Conservation (phyloP, 345 rosid genomes). For the Euphorbia peplus region DNA sequence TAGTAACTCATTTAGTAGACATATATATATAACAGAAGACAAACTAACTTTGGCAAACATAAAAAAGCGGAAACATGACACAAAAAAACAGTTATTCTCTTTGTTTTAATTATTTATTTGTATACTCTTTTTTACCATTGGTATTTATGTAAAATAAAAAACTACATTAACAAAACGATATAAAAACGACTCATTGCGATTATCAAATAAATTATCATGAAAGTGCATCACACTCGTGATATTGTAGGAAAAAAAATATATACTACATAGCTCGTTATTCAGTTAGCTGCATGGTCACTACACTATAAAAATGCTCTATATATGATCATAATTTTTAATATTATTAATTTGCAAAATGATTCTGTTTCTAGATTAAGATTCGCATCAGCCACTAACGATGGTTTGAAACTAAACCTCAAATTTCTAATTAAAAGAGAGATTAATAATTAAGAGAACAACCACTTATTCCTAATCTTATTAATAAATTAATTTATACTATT, state of each 20-base stretch:
- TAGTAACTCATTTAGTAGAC: not conserved
- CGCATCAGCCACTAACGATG: constrained; percentile 30
- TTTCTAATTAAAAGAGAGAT: constrained; percentile 6
- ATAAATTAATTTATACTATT: constrained; percentile 1
- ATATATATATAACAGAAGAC: not conserved
- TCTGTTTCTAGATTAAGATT: constrained; percentile 39
- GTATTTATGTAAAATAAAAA: too few relatives aligned
- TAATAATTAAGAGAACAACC: constrained; percentile 32
- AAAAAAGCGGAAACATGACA: too few relatives aligned
- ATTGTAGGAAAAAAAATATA: too few relatives aligned
- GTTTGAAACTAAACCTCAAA: constrained; percentile 16
- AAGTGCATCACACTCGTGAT: too few relatives aligned
- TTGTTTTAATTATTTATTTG: not conserved
- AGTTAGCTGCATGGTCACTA: too few relatives aligned
- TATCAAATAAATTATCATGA: too few relatives aligned
- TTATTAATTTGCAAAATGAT: constrained; percentile 14
- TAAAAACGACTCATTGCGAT: too few relatives aligned
- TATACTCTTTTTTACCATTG: too few relatives aligned
- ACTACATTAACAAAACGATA: too few relatives aligned
- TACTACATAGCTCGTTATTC: too few relatives aligned
- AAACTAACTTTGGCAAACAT: not conserved
- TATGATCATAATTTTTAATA: not conserved
- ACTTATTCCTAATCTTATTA: constrained; percentile 18
- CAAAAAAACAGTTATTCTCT: not conserved
- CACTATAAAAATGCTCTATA: too few relatives aligned